These are phyloP conservation scores for Fusarium secorum DNA, from an alignment of 2,329 filamentous ascomycete genomes.

Conservation along the genomic window DNA sequence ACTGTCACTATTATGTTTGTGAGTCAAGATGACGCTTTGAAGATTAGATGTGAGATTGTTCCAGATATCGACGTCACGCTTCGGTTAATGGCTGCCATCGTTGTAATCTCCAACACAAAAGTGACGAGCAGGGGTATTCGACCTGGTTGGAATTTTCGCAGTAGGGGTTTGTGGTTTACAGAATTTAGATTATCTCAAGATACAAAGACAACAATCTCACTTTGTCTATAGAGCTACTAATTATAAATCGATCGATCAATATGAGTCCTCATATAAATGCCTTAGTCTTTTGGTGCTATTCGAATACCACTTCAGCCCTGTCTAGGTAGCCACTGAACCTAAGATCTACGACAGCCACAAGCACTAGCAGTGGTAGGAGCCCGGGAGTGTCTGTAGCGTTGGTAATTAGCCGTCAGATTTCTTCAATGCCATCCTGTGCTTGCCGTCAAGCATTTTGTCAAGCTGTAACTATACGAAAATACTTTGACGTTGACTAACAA, in stretches of 20 bases:
- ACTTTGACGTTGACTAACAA: slow-evolving; percentile 3
- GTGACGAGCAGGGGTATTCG: neutral
- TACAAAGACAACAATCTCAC: neutral
- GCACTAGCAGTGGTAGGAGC: neutral
- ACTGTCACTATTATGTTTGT: neutral
- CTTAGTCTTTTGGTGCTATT: neutral
- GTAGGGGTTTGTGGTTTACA: neutral
- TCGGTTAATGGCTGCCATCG: neutral
- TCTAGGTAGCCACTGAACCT: neutral
- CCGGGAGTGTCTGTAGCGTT: neutral
- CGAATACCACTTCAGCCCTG: neutral
- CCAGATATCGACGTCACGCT: slow-evolving; percentile 2
- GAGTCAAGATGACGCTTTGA: neutral
- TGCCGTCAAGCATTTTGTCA: neutral
- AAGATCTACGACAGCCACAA: neutral
- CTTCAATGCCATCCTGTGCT: neutral
- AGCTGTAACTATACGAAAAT: slow-evolving; percentile 10
- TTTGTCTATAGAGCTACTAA: neutral
- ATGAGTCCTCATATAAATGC: neutral
- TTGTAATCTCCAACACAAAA: neutral
- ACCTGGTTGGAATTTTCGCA: neutral
- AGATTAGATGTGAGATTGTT: neutral
- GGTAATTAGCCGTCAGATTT: neutral
- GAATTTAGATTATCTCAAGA: neutral
- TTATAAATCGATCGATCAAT: neutral